Evolutionary conservation across 1,284 basidiomycete genomes (phyloP).

Genomic region (Austroboletus novae-zelandiae): DNA sequence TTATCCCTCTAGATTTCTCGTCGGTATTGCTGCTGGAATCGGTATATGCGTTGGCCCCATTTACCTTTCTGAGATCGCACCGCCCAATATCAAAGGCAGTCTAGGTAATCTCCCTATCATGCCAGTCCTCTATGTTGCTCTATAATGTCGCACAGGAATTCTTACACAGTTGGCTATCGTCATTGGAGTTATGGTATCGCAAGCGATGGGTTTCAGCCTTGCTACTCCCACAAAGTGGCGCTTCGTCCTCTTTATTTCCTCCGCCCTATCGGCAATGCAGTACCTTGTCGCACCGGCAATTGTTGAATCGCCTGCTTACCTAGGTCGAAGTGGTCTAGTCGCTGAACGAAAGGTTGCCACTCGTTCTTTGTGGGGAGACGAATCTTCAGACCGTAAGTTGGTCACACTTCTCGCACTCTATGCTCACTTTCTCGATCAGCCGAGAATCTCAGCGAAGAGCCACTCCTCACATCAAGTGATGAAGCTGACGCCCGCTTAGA

Average conservation of each 20-base stretch:
- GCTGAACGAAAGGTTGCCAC: slow-evolving; percentile 49
- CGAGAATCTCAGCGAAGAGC: slow-evolving; percentile 33
- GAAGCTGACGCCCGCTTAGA: slow-evolving; percentile 18
- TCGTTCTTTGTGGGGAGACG: slow-evolving; percentile 51
- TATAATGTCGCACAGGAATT: slow-evolving; percentile 52
- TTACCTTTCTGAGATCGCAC: slow-evolving; percentile 81
- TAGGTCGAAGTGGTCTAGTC: slow-evolving; percentile 47
- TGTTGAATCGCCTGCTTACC: slow-evolving; percentile 69
- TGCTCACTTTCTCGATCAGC: slow-evolving; percentile 13
- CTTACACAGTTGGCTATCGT: slow-evolving; percentile 89
- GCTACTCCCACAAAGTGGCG: slow-evolving; percentile 73
- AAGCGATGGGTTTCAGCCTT: slow-evolving; percentile 61
- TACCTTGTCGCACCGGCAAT: slow-evolving; percentile 51
- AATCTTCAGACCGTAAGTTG: slow-evolving; percentile 24
- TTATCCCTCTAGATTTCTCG: slow-evolving; percentile 54
- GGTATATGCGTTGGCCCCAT: slow-evolving; percentile 86
- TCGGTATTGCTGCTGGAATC: slow-evolving; percentile 80
- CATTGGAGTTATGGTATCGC: slow-evolving; percentile 78
- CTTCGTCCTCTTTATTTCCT: slow-evolving; percentile 67
- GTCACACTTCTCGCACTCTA: neutral
- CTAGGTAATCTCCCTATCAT: slow-evolving; percentile 44
- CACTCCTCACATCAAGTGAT: slow-evolving; percentile 47
- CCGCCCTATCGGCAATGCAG: slow-evolving; percentile 58
- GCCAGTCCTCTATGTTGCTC: slow-evolving; percentile 4
- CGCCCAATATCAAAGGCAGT: slow-evolving; percentile 68